Evolutionary conservation across 1,284 basidiomycete species (phyloP), one percentile per base, ranked within the genome.

Genomic region (Microbotryum lychnidis-dioicae): DNA sequence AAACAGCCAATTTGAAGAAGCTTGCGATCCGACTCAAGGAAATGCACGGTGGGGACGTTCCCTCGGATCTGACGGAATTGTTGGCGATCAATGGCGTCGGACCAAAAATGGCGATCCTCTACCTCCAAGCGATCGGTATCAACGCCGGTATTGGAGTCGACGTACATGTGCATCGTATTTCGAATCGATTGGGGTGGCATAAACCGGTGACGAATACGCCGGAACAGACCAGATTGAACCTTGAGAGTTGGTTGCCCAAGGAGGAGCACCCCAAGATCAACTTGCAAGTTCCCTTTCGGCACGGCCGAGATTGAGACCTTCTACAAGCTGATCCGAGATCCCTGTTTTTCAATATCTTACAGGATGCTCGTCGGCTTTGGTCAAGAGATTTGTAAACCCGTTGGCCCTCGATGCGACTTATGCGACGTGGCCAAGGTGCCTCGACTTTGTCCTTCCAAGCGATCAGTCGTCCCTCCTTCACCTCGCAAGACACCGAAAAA

Each of bases 81-180:
- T 88, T 89, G 66, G 84, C 85, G 20, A 76, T 96, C 10, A 84
- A 84, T 5, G 91, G 91, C 0, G 90, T 94, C 0, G 91, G 92
- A 0, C 91, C 90, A 0, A 96, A 96, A 75, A 92, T 96, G 89
- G 89, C 88, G 1, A 91, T 89, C 74, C 51, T 63, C 14, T 64
- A 48, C 58, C 54, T 68, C 14, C 62, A 66, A 63, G 60, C 67
- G 20, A 58, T 61, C 50, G 50, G 56, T 3, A 45, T 56, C 29
- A 44, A 71, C 71, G 46, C 59, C 73, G 20, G 64, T 60, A 53
- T 46, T 21, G 46, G 53, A 12, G 42, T 50, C 50, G 44, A 60
- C 48, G 87, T 91, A 0, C 92, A 98, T 72, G 94, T 98, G 1
- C 92, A 97, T 70, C 80, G 94, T 1, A 93, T 97, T 60, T 91